phyloP scores from a whole-genome alignment of 495 filamentous ascomycete genomes.

The Annulohypoxylon nitens region DNA sequence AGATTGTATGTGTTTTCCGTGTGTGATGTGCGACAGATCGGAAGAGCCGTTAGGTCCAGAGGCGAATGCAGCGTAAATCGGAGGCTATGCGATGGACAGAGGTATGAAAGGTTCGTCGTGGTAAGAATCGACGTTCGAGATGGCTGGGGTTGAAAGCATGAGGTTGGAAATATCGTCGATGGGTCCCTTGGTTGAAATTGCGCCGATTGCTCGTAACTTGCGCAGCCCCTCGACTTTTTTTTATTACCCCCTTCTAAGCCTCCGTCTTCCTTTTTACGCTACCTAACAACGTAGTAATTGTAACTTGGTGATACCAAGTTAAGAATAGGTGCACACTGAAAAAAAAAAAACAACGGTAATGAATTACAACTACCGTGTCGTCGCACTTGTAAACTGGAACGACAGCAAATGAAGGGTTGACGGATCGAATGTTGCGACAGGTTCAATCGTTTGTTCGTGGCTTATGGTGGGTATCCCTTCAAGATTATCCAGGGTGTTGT shows the following conservation, averaged over 20 bases:
- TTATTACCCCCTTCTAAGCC: slow-evolving; percentile 30
- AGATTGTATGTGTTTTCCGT: slow-evolving; percentile 17
- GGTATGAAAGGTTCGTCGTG: slow-evolving; percentile 28
- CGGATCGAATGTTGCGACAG: slow-evolving; percentile 44
- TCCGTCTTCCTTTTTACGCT: slow-evolving; percentile 25
- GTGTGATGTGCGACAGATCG: slow-evolving; percentile 3
- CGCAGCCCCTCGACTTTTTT: slow-evolving; percentile 48
- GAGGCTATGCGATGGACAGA: slow-evolving; percentile 20
- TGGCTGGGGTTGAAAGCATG: slow-evolving; percentile 47
- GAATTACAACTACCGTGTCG: slow-evolving; percentile 8
- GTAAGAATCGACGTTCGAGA: slow-evolving; percentile 28
- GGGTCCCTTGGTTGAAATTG: slow-evolving; percentile 43
- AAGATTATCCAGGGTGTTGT: slow-evolving; percentile 27
- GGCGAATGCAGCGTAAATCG: slow-evolving; percentile 21
- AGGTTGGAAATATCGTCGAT: slow-evolving; percentile 45
- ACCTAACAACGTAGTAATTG: slow-evolving; percentile 6
- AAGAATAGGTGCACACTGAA: slow-evolving; percentile 8
- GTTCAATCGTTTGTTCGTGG: slow-evolving; percentile 33
- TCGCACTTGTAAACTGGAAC: slow-evolving; percentile 24
- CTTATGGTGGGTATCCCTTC: slow-evolving; percentile 33
- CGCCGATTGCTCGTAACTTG: slow-evolving; percentile 36
- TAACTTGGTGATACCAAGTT: slow-evolving; percentile 12
- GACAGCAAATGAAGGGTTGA: slow-evolving; percentile 37
- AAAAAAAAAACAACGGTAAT: slow-evolving; percentile 21
- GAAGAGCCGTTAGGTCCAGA: not conserved